A percentile compares a stretch with the other conserved stretches of the same genome.
Evolutionary conservation across 345 rosid genomes (phyloP).

Genomic region (Euphorbia peplus): DNA sequence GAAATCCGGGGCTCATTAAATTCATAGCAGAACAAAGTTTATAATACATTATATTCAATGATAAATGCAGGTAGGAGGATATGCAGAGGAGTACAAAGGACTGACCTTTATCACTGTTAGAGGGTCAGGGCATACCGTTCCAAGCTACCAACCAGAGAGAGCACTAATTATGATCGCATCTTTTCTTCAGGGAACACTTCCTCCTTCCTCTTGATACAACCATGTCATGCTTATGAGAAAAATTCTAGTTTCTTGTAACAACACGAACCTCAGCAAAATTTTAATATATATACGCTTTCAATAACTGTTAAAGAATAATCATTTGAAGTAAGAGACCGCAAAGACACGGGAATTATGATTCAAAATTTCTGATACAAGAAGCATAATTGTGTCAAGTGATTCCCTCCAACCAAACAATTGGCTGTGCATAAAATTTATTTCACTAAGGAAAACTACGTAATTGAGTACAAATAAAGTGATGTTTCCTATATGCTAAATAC

Average conservation of each 20-base stretch:
- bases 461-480: too few species aligned
- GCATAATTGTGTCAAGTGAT: neutral
- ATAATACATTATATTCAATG: neutral
- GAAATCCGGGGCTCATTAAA: neutral
- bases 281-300: neutral
- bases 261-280: neutral
- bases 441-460: neutral
- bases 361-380: neutral
- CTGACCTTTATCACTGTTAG: conserved; percentile 36
- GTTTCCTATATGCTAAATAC: too few species aligned
- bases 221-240: neutral
- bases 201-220: conserved; percentile 19
- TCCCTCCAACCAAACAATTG: neutral
- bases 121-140: conserved; percentile 49
- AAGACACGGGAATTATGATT: neutral
- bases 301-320: neutral
- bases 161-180: conserved; percentile 39
- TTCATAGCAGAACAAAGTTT: neutral
- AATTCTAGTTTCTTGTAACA: conserved; percentile 8
- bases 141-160: conserved; percentile 46
- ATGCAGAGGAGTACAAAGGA: conserved; percentile 38
- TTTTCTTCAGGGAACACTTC: conserved; percentile 43
- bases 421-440: neutral
- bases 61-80: conserved; percentile 48
- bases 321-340: neutral